A percentile compares a stretch with the other conserved stretches of the same genome.
These are phyloP conservation scores for Rhodosporidiobolus odoratus DNA, from an alignment of 768 basidiomycete species.

Conservation along the genomic window DNA sequence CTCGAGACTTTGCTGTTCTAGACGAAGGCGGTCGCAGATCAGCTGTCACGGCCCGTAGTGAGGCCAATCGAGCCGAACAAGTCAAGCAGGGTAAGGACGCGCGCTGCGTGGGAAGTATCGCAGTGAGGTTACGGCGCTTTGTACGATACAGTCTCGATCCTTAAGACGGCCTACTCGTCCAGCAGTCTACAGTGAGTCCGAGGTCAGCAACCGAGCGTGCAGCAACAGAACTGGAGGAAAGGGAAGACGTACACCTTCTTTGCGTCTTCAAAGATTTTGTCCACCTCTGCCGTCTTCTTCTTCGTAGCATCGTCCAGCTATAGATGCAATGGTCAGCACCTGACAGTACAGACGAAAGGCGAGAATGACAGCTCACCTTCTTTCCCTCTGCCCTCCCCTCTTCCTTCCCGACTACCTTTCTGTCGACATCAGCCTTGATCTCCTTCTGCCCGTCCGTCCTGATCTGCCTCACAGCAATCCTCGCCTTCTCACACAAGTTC, in stretches of 20 bases:
- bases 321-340: neutral
- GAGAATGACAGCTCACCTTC: constrained; percentile 8
- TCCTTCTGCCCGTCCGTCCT: constrained; percentile 38
- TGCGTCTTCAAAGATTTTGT: constrained; percentile 35
- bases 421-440: constrained; percentile 34
- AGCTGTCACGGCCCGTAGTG: no score
- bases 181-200: no score
- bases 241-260: constrained; percentile 32
- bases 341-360: neutral
- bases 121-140: no score
- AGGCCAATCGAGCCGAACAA: no score
- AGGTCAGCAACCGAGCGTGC: no score
- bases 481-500: constrained; percentile 29
- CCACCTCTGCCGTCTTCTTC: constrained; percentile 38
- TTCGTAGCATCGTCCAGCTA: constrained; percentile 37
- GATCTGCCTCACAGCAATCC: constrained; percentile 19
- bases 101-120: no score
- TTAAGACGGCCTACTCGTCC: no score
- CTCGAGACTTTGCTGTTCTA: no score
- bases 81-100: no score
- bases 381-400: constrained; percentile 27
- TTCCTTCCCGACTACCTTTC: constrained; percentile 24
- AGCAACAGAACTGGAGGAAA: neutral
- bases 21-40: no score
- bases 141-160: no score